Evolutionary conservation across 768 basidiomycete species (phyloP).

Genomic region (Suillus clintonianus): DNA sequence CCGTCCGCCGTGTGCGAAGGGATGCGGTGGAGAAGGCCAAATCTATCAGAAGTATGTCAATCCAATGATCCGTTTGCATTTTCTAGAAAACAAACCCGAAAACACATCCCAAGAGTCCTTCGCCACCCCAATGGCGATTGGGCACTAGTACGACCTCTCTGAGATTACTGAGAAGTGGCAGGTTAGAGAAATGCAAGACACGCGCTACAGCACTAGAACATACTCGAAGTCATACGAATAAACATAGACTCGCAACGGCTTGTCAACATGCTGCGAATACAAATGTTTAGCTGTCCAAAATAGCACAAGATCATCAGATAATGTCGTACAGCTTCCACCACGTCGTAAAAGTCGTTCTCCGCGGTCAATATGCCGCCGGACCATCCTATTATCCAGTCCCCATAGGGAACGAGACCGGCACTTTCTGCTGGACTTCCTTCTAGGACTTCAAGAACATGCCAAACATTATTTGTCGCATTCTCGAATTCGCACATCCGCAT

Average conservation of each 20-base stretch:
- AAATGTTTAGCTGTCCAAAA: neutral
- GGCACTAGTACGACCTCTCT: conserved; percentile 94
- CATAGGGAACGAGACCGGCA: conserved; percentile 92
- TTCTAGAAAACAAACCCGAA: conserved; percentile 71
- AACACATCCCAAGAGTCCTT: conserved; percentile 91
- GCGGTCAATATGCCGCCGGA: conserved; percentile 88
- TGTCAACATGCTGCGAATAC: conserved; percentile 78
- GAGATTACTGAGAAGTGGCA: conserved; percentile 60
- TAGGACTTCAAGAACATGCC: conserved; percentile 96
- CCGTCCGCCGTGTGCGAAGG: conserved; percentile 72
- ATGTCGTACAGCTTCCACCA: conserved; percentile 81
- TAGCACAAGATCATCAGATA: neutral
- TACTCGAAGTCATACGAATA: conserved; percentile 98
- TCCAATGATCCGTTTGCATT: neutral
- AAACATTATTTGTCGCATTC: conserved; percentile 87
- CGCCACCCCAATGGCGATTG: conserved; percentile 97
- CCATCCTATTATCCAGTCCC: conserved; percentile 84
- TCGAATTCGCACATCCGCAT: conserved; percentile 93
- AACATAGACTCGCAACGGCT: conserved; percentile 91
- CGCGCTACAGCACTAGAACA: conserved; percentile 29
- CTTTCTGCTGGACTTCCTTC: conserved; percentile 97
- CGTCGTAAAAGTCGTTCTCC: conserved; percentile 95
- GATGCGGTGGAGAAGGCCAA: conserved; percentile 91
- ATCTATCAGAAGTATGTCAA: conserved; percentile 45
- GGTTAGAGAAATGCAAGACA: conserved; percentile 8